phyloP scores from a whole-genome alignment of 192 early-diverging fungal species.

The Tieghemiomyces parasiticus region DNA sequence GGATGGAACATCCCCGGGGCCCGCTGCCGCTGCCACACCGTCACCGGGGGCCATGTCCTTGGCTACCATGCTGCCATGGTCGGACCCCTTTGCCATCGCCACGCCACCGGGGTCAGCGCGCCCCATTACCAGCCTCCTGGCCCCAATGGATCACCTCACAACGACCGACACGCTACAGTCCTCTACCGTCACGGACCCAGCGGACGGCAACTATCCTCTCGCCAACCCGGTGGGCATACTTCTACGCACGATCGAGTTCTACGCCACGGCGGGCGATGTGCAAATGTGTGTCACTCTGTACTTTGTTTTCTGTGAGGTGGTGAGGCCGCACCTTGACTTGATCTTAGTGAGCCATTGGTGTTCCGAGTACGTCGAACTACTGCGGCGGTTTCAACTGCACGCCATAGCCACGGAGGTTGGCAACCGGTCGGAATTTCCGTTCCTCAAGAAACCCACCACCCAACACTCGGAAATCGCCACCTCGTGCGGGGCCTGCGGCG shows the following conservation, averaged over 20 bases:
- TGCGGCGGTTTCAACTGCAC: slow-evolving; percentile 1
- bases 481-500: background rate
- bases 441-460: slow-evolving; percentile 8
- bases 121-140: too few relatives aligned
- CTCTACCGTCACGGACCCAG: too few relatives aligned
- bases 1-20: too few relatives aligned
- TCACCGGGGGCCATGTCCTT: too few relatives aligned
- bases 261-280: slow-evolving; percentile 1
- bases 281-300: slow-evolving; percentile 6
- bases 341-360: background rate
- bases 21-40: too few relatives aligned
- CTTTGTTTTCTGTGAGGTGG: background rate
- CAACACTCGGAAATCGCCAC: slow-evolving; percentile 9
- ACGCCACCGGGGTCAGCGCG: too few relatives aligned
- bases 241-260: slow-evolving; percentile 6
- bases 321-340: background rate
- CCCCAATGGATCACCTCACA: too few relatives aligned
- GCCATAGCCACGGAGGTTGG: slow-evolving; percentile 1
- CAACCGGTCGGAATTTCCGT: slow-evolving; percentile 7
- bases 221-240: too few relatives aligned
- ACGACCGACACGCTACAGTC: too few relatives aligned
- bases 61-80: too few relatives aligned
- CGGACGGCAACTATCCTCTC: too few relatives aligned
- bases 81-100: too few relatives aligned
- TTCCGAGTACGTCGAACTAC: slow-evolving; percentile 3